Evolutionary conservation across 768 basidiomycete species (phyloP).

Genomic region (Steccherinum ochraceum): DNA sequence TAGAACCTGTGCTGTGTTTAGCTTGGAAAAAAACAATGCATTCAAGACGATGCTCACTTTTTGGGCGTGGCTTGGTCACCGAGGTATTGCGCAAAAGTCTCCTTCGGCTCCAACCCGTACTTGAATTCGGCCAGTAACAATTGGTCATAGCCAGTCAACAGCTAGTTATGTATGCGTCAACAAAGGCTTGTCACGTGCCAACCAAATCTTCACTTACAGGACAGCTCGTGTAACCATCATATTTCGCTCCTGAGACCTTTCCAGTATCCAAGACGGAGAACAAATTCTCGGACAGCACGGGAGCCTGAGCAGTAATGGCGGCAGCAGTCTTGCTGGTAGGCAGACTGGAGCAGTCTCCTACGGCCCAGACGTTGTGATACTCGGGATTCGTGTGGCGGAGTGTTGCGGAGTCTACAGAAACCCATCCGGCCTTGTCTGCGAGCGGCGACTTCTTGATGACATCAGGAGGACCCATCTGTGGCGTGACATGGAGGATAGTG

Average conservation of each 20-base stretch:
- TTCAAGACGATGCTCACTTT: slow-evolving; percentile 38
- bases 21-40: not conserved
- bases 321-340: slow-evolving; percentile 97
- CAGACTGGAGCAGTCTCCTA: slow-evolving; percentile 89
- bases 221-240: slow-evolving; percentile 88
- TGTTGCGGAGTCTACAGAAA: slow-evolving; percentile 75
- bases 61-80: slow-evolving; percentile 74
- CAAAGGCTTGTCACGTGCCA: no score
- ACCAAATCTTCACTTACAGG: slow-evolving; percentile 45
- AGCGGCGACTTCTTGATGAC: slow-evolving; percentile 74
- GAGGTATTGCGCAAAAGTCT: slow-evolving; percentile 66
- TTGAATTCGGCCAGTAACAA: slow-evolving; percentile 91
- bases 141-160: slow-evolving; percentile 77
- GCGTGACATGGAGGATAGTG: slow-evolving; percentile 77
- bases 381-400: slow-evolving; percentile 80
- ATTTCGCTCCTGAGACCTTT: slow-evolving; percentile 57
- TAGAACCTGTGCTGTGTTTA: slow-evolving; percentile 42
- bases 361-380: slow-evolving; percentile 75
- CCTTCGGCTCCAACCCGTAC: slow-evolving; percentile 84
- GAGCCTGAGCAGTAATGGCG: slow-evolving; percentile 86
- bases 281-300: slow-evolving; percentile 86
- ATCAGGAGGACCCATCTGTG: slow-evolving; percentile 88
- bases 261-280: slow-evolving; percentile 72
- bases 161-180: slow-evolving; percentile 30
- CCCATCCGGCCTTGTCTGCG: slow-evolving; percentile 83